phyloP scores from a whole-genome alignment of 441 rosid species.

The Gossypium trilobum region DNA sequence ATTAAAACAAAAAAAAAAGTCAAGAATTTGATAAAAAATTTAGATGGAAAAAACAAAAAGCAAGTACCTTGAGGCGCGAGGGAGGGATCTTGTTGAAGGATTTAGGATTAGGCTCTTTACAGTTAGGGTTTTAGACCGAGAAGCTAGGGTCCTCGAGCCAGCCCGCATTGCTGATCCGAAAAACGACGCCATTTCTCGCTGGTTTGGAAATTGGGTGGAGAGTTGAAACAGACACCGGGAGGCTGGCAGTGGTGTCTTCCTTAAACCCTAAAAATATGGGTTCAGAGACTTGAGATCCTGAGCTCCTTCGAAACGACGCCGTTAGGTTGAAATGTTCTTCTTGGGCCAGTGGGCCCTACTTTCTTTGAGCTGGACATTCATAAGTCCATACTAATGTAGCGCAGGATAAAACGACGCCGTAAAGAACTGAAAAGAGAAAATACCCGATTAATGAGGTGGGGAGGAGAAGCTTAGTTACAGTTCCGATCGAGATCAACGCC shows the following conservation, averaged over 20 bases:
- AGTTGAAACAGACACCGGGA: no score
- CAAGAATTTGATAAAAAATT: neutral
- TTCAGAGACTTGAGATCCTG: no score
- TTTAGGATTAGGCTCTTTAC: conserved; percentile 30
- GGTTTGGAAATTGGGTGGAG: neutral
- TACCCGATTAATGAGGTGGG: neutral
- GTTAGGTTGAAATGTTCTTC: neutral
- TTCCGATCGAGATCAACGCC: neutral
- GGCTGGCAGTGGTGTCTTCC: neutral
- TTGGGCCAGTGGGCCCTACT: neutral
- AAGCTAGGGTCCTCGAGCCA: conserved; percentile 44
- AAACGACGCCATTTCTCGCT: conserved; percentile 50
- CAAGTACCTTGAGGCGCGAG: conserved; percentile 48
- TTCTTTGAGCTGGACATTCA: neutral
- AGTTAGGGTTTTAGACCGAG: conserved; percentile 38
- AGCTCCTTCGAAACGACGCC: neutral
- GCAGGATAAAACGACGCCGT: neutral
- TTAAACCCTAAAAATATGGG: conserved; percentile 29
- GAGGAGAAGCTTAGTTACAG: neutral
- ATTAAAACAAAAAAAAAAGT: neutral
- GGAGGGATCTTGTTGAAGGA: conserved; percentile 32
- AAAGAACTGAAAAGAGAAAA: neutral
- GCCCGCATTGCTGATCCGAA: conserved; percentile 47
- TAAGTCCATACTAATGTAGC: neutral
- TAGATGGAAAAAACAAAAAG: neutral